Percentiles rank a stretch among this genome's conserved stretches.
Conservation (phyloP, 1,284 basidiomycete genomes). For the Coriolopsis trogii region DNA sequence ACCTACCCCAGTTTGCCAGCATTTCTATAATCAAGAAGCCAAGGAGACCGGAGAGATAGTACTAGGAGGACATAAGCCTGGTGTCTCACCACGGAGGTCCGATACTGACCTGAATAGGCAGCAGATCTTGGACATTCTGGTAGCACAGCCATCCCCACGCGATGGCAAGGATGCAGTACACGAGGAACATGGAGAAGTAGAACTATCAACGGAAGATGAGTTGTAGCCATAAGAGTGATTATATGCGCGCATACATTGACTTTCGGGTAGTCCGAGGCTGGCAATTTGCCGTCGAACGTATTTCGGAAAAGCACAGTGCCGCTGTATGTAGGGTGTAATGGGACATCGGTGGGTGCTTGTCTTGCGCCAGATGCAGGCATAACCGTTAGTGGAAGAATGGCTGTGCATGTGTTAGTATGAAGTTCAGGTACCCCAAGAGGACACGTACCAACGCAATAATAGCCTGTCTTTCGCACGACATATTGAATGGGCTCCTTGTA, state of each 20-base stretch:
- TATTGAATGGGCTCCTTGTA: slow-evolving; percentile 77
- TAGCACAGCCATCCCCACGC: slow-evolving; percentile 89
- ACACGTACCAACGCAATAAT: slow-evolving; percentile 89
- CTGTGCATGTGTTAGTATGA: slow-evolving; percentile 41
- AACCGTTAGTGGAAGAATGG: slow-evolving; percentile 84
- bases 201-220: slow-evolving; percentile 59
- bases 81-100: too few relatives aligned
- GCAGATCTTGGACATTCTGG: slow-evolving; percentile 79
- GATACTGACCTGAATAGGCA: slow-evolving; percentile 78
- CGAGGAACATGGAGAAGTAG: slow-evolving; percentile 82
- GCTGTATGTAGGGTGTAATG: slow-evolving; percentile 79
- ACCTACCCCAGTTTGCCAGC: slow-evolving; percentile 82
- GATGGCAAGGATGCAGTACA: slow-evolving; percentile 71
- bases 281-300: slow-evolving; percentile 85
- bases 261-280: slow-evolving; percentile 98
- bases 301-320: slow-evolving; percentile 89
- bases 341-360: slow-evolving; percentile 50
- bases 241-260: slow-evolving; percentile 69
- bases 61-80: slow-evolving; percentile 46
- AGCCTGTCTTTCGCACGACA: slow-evolving; percentile 85
- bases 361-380: slow-evolving; percentile 36
- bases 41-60: slow-evolving; percentile 93
- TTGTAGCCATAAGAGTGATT: not conserved
- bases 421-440: slow-evolving; percentile 11
- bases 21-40: slow-evolving; percentile 92